Conservation (phyloP, 257 asterid species). For the Rubia yunnanensis region DNA sequence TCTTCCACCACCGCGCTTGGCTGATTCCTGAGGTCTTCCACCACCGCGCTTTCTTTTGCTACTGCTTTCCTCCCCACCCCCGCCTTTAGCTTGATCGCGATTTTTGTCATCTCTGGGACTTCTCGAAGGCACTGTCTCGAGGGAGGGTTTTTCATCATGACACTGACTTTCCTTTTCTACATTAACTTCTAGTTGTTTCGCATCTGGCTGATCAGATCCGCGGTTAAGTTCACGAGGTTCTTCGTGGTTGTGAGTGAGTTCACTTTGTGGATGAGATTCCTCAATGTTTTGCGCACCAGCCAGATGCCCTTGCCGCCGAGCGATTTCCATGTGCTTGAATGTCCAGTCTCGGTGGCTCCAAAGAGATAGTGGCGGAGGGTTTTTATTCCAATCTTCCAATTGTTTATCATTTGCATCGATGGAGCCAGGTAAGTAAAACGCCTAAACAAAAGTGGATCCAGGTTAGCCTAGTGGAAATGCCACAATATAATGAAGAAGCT, state of each 20-base stretch:
- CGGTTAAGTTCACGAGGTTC: conserved; percentile 11
- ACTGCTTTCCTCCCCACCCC: conserved; percentile 9
- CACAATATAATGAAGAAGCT: neutral
- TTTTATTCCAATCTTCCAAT: conserved; percentile 73
- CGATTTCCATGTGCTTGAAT: conserved; percentile 51
- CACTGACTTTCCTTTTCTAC: conserved; percentile 17
- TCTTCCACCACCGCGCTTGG: neutral
- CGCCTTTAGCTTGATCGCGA: conserved; percentile 15
- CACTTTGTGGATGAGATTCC: neutral
- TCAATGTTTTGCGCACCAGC: conserved; percentile 12
- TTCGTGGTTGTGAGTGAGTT: conserved; percentile 10
- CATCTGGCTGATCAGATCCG: conserved; percentile 13
- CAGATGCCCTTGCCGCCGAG: conserved; percentile 50
- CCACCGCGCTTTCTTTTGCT: conserved; percentile 10
- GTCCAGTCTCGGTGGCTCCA: conserved; percentile 81
- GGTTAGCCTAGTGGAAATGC: neutral
- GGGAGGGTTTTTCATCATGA: conserved; percentile 14
- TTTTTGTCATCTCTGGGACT: conserved; percentile 14
- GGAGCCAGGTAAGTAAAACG: conserved; percentile 89
- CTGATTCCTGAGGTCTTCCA: conserved; percentile 10
- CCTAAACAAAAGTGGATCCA: conserved; percentile 32
- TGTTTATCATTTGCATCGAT: conserved; percentile 57
- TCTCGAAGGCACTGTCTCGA: conserved; percentile 15
- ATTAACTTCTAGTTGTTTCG: conserved; percentile 16
- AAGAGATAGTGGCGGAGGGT: conserved; percentile 59